Evolutionary conservation across 108 stramenopile genomes (phyloP).

Genomic region (Chaetoceros tenuissimus): DNA sequence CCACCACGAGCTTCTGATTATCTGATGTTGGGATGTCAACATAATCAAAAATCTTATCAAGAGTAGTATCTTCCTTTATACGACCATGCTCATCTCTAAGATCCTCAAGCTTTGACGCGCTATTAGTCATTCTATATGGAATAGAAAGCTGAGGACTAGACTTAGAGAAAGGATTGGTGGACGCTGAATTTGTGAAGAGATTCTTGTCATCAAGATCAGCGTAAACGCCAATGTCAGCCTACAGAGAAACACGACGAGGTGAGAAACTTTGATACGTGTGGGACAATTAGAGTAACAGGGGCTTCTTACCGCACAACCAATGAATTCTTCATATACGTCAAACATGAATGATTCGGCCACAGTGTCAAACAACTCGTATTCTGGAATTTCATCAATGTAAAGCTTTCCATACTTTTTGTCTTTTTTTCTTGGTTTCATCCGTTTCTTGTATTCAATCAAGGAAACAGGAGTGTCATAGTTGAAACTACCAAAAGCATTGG

Average conservation of each 20-base stretch:
- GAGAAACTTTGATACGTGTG: not conserved
- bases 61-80: too few species aligned
- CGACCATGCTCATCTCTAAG: too few species aligned
- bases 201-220: not conserved
- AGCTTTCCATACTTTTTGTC: not conserved
- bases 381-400: not conserved
- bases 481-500: not conserved
- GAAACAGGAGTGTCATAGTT: not conserved
- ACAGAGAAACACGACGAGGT: constrained; percentile 1
- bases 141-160: too few species aligned
- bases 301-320: not conserved
- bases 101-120: too few species aligned
- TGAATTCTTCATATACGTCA: not conserved
- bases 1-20: too few species aligned
- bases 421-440: not conserved
- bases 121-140: too few species aligned
- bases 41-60: too few species aligned
- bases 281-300: not conserved
- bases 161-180: too few species aligned
- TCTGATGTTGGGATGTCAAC: too few species aligned
- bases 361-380: not conserved
- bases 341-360: not conserved
- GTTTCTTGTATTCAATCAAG: not conserved
- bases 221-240: not conserved
- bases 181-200: not conserved